A percentile compares a stretch with the other conserved stretches of the same genome.
Conservation (phyloP, 345 rosid genomes). For the Lepidium aucheri region DNA sequence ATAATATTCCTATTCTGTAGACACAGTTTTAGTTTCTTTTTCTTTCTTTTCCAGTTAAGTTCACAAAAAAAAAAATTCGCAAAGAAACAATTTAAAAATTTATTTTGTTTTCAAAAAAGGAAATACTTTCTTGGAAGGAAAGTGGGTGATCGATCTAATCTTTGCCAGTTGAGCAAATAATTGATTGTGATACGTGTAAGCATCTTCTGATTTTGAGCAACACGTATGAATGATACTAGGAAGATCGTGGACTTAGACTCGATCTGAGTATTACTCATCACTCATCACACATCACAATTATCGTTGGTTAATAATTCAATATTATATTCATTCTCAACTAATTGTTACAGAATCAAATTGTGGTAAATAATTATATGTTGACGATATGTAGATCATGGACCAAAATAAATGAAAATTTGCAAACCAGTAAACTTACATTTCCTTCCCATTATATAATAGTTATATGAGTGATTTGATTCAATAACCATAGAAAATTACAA, state of each 20-base stretch:
- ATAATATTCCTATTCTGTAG: too few species aligned
- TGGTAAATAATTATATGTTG: background rate
- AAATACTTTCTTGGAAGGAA: conserved; percentile 6
- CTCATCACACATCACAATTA: background rate
- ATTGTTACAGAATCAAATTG: background rate
- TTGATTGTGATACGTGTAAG: conserved; percentile 4
- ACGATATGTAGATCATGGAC: background rate
- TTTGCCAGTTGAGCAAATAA: conserved; percentile 11
- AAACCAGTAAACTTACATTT: background rate
- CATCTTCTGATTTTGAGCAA: background rate
- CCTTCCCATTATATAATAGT: background rate
- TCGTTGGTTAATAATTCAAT: background rate
- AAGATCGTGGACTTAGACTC: background rate
- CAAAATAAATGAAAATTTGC: background rate
- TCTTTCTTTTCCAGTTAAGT: too few species aligned
- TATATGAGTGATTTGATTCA: too few species aligned
- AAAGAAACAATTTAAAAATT: conserved; percentile 2
- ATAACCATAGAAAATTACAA: too few species aligned
- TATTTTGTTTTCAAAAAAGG: background rate
- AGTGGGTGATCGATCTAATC: conserved; percentile 3
- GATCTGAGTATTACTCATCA: background rate
- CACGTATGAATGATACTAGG: conserved; percentile 7
- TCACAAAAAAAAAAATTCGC: too few species aligned
- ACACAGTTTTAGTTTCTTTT: too few species aligned
- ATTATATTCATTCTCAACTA: background rate